Evolutionary conservation across 1,139 yeast species (phyloP), one percentile per base, ranked within the genome.

Genomic region (Kurtzmaniella quercitrusa): DNA sequence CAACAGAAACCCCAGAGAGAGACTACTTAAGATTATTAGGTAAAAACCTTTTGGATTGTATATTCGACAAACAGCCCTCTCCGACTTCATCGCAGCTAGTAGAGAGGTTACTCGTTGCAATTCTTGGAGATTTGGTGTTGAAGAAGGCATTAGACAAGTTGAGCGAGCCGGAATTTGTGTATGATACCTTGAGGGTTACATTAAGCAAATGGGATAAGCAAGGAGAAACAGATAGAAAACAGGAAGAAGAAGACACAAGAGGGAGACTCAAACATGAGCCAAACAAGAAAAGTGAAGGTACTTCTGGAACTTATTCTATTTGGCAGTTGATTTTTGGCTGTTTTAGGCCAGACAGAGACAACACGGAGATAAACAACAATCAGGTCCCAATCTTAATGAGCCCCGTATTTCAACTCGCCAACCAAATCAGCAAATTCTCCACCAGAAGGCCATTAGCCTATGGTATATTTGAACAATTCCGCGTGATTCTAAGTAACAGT

Each of bases 51-150:
- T 34, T 34, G 25, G 14, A 23, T 17, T 9, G 9, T 39, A 18
- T 41, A 44, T 18, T 34, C 36, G 27, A 44, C 41, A 44, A 14
- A 16, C 11, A 14, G 10, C 18, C 48, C 2, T 48, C 48, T 14
- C 54, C 63, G 1, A 49, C 59, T 1, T 53, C 61, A 19, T 67
- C 75, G 1, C 56, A 57, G 21, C 68, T 71, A 3, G 55, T 64
- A 2, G 51, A 55, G 37, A 60, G 58, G 38, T 58, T 72, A 34
- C 55, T 68, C 1, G 53, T 57, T 2, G 43, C 62, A 3, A 47
- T 70, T 14, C 45, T 70, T 33, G 62, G 69, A 8, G 76, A 72
- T 51, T 51, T 71, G 47, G 67, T 72, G 8, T 43, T 72, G 10
- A 56, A 46, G 10, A 66, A 66, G 43, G 46, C 63, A 1, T 46